Evolutionary conservation across 2,329 filamentous ascomycete species (phyloP).

Genomic region (Aspergillus uvarum): DNA sequence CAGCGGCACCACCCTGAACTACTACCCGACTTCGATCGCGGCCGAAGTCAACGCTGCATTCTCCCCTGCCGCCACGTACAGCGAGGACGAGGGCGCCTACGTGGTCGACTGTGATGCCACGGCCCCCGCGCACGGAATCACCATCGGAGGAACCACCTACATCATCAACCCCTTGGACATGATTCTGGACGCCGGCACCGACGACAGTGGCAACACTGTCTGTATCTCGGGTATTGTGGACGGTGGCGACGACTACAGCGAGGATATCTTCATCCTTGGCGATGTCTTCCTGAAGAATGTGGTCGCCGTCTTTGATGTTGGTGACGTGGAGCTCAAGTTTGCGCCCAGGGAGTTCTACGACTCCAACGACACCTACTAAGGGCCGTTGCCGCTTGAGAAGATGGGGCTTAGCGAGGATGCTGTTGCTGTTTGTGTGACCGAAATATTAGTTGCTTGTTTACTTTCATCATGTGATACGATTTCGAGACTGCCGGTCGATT

Average conservation of each 20-base stretch:
- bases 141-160: constrained; percentile 38
- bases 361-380: constrained; percentile 5
- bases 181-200: constrained; percentile 23
- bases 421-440: no score
- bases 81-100: constrained; percentile 33
- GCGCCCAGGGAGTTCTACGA: constrained; percentile 7
- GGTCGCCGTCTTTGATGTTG: constrained; percentile 52
- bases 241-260: constrained; percentile 13
- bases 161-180: constrained; percentile 30
- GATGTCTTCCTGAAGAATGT: constrained; percentile 52
- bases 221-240: constrained; percentile 20
- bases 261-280: constrained; percentile 31
- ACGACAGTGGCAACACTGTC: constrained; percentile 13
- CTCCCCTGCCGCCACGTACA: constrained; percentile 39
- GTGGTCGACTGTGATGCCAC: constrained; percentile 45
- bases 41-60: constrained; percentile 45
- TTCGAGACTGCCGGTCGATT: no score
- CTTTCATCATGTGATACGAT: no score
- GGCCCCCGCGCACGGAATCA: constrained; percentile 44
- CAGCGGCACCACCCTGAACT: constrained; percentile 35
- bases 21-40: constrained; percentile 33
- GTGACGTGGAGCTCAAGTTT: constrained; percentile 42
- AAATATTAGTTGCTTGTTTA: no score
- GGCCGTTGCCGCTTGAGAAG: no score
- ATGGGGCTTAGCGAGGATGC: no score